Percentiles rank a stretch among this genome's conserved stretches.
These are phyloP conservation scores for Piper longum DNA, from an alignment of 164 flowering plant genomes.

Conservation along the genomic window DNA sequence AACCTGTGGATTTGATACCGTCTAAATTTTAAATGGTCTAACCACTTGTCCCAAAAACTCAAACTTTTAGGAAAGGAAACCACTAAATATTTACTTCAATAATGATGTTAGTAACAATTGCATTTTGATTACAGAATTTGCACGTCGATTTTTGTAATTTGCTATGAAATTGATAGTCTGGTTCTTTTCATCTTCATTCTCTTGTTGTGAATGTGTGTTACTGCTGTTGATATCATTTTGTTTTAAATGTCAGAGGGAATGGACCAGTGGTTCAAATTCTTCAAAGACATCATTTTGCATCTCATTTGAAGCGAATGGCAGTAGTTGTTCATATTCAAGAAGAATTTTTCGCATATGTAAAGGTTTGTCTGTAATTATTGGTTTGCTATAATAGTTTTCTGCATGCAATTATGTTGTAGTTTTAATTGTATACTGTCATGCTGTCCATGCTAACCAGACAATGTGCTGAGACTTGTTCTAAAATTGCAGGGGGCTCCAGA, in stretches of 20 bases:
- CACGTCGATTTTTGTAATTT: no score
- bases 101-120: no score
- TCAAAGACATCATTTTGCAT: slow-evolving; percentile 96
- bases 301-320: slow-evolving; percentile 92
- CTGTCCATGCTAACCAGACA: neutral
- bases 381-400: no score
- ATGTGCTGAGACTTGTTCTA: neutral
- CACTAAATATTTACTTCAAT: no score
- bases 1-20: no score
- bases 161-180: no score
- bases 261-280: slow-evolving; percentile 76
- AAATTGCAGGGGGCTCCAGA: slow-evolving; percentile 91
- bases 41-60: no score
- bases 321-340: slow-evolving; percentile 86
- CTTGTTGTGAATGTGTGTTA: neutral
- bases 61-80: no score
- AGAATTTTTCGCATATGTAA: slow-evolving; percentile 82
- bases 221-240: neutral
- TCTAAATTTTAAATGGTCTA: no score
- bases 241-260: slow-evolving; percentile 42
- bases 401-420: neutral
- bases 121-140: no score
- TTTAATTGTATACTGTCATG: neutral
- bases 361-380: slow-evolving; percentile 32
- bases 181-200: no score